Evolutionary conservation across 2,329 filamentous ascomycete species (phyloP).

Genomic region (Monilinia fructicola): DNA sequence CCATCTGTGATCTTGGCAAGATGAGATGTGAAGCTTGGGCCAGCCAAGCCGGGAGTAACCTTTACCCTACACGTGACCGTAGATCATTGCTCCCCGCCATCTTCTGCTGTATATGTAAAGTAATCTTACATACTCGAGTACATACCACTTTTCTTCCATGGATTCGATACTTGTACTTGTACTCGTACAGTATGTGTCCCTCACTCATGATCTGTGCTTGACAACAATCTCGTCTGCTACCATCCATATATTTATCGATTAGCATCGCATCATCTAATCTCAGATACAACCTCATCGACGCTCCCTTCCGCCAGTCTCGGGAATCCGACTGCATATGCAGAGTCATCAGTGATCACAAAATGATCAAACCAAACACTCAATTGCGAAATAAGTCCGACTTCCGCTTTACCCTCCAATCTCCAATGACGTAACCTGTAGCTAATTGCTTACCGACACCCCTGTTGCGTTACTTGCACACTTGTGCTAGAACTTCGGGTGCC

Average conservation of each 20-base stretch:
- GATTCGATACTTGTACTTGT: too few species aligned
- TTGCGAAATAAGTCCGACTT: conserved; percentile 3
- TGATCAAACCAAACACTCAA: background rate
- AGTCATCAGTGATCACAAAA: too few species aligned
- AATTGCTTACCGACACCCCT: background rate
- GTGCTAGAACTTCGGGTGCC: background rate
- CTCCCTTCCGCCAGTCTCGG: background rate
- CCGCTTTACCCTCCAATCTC: conserved; percentile 3
- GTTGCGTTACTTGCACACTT: background rate
- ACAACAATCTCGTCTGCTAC: too few species aligned
- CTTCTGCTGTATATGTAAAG: too few species aligned
- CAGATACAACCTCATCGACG: background rate
- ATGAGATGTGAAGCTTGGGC: conserved; percentile 1
- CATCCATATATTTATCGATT: too few species aligned
- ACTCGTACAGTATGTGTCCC: too few species aligned
- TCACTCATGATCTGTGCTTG: too few species aligned
- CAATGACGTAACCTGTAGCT: background rate
- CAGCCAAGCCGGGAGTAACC: background rate
- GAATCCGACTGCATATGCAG: too few species aligned
- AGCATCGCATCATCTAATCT: background rate
- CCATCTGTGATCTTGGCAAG: too few species aligned
- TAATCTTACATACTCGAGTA: too few species aligned
- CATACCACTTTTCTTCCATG: background rate
- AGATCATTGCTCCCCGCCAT: background rate
- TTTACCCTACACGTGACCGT: background rate